phyloP scores from a whole-genome alignment of 495 filamentous ascomycete species.

The Parmelia sp. region DNA sequence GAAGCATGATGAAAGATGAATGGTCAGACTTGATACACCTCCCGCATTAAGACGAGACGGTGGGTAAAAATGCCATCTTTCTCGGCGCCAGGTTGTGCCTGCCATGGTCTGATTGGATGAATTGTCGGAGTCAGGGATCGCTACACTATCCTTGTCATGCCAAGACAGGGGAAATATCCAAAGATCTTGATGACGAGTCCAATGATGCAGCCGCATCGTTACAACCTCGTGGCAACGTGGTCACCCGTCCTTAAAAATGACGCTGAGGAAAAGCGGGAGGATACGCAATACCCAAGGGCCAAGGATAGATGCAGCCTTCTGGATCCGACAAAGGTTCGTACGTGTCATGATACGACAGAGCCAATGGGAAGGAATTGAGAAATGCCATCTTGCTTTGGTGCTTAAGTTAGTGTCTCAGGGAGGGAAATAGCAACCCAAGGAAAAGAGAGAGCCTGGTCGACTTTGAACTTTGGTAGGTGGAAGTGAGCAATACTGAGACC shows the following conservation, averaged over 20 bases:
- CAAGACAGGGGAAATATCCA: background rate
- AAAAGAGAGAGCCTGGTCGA: too few species aligned
- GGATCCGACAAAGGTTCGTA: background rate
- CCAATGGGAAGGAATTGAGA: background rate
- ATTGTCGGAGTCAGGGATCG: constrained; percentile 2
- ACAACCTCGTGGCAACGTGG: background rate
- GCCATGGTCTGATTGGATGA: background rate
- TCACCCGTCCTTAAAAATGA: background rate
- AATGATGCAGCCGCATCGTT: background rate
- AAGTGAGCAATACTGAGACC: too few species aligned
- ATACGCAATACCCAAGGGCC: background rate
- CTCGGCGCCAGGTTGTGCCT: background rate
- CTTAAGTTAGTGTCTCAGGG: too few species aligned
- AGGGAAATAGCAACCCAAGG: too few species aligned
- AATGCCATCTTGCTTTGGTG: background rate
- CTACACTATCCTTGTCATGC: constrained; percentile 9
- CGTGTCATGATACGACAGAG: background rate
- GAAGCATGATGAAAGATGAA: background rate
- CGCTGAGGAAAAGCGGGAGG: background rate
- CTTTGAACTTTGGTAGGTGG: too few species aligned
- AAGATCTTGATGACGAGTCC: background rate
- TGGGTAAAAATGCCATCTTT: background rate
- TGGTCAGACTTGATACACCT: background rate
- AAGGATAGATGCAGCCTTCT: constrained; percentile 7
- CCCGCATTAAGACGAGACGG: background rate